Evolutionary conservation across 768 basidiomycete genomes (phyloP).

Genomic region (Russula compacta): DNA sequence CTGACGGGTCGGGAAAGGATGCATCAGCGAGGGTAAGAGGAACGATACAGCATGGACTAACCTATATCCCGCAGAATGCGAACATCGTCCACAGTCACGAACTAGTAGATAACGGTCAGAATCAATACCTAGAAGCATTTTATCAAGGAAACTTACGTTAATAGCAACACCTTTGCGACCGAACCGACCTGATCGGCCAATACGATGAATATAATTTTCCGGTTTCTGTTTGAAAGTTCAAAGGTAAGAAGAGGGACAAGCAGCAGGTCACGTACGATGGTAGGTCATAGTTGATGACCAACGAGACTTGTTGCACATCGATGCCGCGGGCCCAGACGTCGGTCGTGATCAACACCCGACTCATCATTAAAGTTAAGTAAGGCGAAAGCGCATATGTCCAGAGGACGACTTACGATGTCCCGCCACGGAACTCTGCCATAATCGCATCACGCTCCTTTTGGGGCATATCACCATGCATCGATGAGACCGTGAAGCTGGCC

Average conservation of each 20-base stretch:
- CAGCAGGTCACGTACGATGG: slow-evolving; percentile 58
- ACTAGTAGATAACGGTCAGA: slow-evolving; percentile 35
- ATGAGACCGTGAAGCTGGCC: slow-evolving; percentile 98
- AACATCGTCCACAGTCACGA: slow-evolving; percentile 92
- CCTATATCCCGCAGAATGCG: slow-evolving; percentile 96
- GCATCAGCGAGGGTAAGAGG: not conserved
- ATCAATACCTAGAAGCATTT: not conserved
- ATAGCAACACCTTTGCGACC: slow-evolving; percentile 99
- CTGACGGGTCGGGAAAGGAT: slow-evolving; percentile 29
- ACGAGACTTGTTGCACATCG: slow-evolving; percentile 95
- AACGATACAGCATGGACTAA: slow-evolving; percentile 30
- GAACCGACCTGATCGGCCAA: slow-evolving; percentile 97
- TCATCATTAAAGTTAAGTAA: slow-evolving; percentile 24
- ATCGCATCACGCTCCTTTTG: slow-evolving; percentile 94
- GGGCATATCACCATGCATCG: slow-evolving; percentile 94
- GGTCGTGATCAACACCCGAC: slow-evolving; percentile 90
- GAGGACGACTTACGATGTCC: slow-evolving; percentile 62
- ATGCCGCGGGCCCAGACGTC: slow-evolving; percentile 98
- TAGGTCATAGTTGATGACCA: slow-evolving; percentile 96
- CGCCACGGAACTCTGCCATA: slow-evolving; percentile 93
- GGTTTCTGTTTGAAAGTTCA: slow-evolving; percentile 46
- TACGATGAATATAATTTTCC: slow-evolving; percentile 99
- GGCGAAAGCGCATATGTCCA: not conserved
- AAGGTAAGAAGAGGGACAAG: slow-evolving; percentile 1
- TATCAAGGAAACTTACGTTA: slow-evolving; percentile 53